These are phyloP conservation scores for Pseudogymnoascus sp. DNA, from an alignment of 2,329 filamentous ascomycete genomes.

Conservation along the genomic window DNA sequence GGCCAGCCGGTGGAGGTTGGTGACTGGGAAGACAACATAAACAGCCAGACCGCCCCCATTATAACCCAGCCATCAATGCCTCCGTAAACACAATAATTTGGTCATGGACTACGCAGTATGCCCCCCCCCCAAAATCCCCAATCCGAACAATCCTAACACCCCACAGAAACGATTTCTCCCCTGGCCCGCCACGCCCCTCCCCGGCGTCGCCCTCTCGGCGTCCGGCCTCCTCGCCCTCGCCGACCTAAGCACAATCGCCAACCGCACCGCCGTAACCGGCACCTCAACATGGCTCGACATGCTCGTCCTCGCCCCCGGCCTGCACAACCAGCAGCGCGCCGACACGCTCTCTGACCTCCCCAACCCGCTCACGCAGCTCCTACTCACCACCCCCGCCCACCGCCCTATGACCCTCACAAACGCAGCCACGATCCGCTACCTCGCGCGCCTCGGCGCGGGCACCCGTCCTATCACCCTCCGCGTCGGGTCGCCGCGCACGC, in stretches of 20 bases:
- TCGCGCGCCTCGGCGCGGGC: slow-evolving; percentile 48
- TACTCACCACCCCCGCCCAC: not conserved
- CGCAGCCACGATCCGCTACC: slow-evolving; percentile 43
- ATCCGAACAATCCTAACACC: not conserved
- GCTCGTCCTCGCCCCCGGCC: slow-evolving; percentile 49
- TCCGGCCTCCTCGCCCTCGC: slow-evolving; percentile 51
- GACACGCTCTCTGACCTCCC: slow-evolving; percentile 37
- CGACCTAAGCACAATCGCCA: slow-evolving; percentile 46
- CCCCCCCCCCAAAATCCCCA: not conserved
- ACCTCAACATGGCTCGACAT: slow-evolving; percentile 48
- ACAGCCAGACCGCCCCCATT: not conserved
- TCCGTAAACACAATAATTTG: not conserved
- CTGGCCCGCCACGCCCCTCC: slow-evolving; percentile 40
- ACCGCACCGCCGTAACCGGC: slow-evolving; percentile 47
- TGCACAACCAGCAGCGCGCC: slow-evolving; percentile 53
- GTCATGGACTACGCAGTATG: not conserved
- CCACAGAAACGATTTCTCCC: not conserved
- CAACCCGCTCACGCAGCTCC: slow-evolving; percentile 26
- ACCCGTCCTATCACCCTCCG: slow-evolving; percentile 42
- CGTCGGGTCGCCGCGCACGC: slow-evolving; percentile 33
- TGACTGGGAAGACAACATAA: not conserved
- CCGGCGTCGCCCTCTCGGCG: slow-evolving; percentile 38
- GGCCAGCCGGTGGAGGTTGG: not conserved
- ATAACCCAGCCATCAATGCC: not conserved
- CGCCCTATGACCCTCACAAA: slow-evolving; percentile 34